Evolutionary conservation across 495 filamentous ascomycete genomes (phyloP), one percentile per base, ranked within the genome.

Genomic region (Neurospora cerealis): DNA sequence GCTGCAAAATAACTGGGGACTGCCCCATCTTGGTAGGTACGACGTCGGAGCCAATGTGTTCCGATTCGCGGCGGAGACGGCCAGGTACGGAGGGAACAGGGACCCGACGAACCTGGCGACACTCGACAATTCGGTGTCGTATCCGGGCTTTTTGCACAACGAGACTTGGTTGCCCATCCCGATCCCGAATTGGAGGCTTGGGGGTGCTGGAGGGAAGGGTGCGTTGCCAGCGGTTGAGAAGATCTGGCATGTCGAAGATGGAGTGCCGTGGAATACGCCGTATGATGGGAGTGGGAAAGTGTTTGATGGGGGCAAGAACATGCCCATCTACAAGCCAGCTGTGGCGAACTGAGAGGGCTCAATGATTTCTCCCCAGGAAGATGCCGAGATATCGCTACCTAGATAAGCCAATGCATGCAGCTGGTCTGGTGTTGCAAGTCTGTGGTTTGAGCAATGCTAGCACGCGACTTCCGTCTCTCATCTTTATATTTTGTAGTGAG

Each of bases 21-120:
- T 92, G 41, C 88, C 89, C 21, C 86, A 88, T 40, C 86, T 93
- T 10, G 91, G 91, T 13, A 85, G 91, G 76, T 92, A 89, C 83
- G 91, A 93, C 75, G 90, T 90, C 54, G 90, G 90, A 73, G 91
- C 91, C 39, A 93, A 93, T 73, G 83, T 92, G 24, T 88, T 92
- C 72, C 77, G 86, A 39, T 79, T 89, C n/a, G 87, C 91, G 24
- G 88, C 89, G 10, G 84, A 88, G 41, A 83, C 83, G 76, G 87
- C 86, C 5, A 88, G 87, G 48, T 91, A 90, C 77, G 74, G 70
- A 9, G 89, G 71, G 6, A 92, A 91, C 82, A 84, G 78, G 73
- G 87, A 89, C 62, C 85, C 88, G 4, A 83, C 84, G 28, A 88
- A 89, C 38, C 82, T 87, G 41, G 86, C 86, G 24, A 84, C 85